Evolutionary conservation across 1,284 basidiomycete genomes (phyloP).

Genomic region (Leucoagaricus sp.): DNA sequence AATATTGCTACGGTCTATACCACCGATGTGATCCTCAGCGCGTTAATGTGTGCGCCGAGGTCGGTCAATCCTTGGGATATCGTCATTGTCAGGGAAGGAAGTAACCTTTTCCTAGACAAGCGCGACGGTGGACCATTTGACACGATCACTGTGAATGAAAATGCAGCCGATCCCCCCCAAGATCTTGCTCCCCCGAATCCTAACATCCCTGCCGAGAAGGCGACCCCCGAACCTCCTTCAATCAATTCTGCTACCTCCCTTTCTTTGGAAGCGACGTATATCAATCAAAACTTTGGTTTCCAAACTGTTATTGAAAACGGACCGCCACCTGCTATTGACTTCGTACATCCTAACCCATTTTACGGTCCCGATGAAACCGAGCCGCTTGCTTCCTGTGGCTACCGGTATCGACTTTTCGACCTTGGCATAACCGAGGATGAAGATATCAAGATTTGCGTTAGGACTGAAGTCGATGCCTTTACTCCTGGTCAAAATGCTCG

Average conservation of each 20-base stretch:
- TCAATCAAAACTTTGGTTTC: conserved; percentile 99
- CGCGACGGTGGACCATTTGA: conserved; percentile 97
- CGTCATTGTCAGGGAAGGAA: conserved; percentile 90
- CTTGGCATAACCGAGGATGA: conserved; percentile 90
- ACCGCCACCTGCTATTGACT: conserved; percentile 65
- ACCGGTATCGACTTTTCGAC: conserved; percentile 96
- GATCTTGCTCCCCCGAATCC: conserved; percentile 80
- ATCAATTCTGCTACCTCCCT: conserved; percentile 96
- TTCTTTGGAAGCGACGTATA: conserved; percentile 96
- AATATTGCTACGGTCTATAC: conserved; percentile 87
- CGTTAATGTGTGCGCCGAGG: conserved; percentile 95
- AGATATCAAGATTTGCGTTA: conserved; percentile 88
- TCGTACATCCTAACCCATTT: conserved; percentile 92
- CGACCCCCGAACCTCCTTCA: conserved; percentile 63
- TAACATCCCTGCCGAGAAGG: conserved; percentile 72
- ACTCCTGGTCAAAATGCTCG: conserved; percentile 64
- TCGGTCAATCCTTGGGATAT: conserved; percentile 99
- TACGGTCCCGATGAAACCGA: conserved; percentile 94
- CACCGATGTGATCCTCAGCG: conserved; percentile 94
- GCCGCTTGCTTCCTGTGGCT: conserved; percentile 93
- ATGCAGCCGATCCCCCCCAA: conserved; percentile 93
- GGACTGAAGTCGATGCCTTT: conserved; percentile 97
- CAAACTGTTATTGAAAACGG: conserved; percentile 85
- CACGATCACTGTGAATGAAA: conserved; percentile 98
- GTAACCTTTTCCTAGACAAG: conserved; percentile 97